Conservation (phyloP, 306 rosid species). For the Canavalia ensiformis region DNA sequence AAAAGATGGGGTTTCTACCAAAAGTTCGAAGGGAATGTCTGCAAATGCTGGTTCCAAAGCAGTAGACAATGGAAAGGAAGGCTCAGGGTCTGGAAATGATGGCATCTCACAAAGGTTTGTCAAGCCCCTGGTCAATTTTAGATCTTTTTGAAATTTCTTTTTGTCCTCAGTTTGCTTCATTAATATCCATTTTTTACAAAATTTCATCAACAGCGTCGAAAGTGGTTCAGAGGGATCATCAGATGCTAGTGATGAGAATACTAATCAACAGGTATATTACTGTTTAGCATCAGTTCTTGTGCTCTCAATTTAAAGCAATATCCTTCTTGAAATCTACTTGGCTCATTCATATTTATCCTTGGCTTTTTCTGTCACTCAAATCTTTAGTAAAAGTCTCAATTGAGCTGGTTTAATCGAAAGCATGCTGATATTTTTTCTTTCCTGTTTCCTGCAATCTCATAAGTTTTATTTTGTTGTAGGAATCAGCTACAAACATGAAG, state of each 20-base stretch:
- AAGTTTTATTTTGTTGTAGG: conserved; percentile 56
- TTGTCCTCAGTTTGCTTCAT: conserved; percentile 32
- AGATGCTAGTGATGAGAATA: conserved; percentile 79
- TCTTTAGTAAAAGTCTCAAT: not conserved
- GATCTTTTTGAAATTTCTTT: conserved; percentile 30
- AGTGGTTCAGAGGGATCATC: conserved; percentile 87
- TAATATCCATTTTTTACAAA: not conserved
- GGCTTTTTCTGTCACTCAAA: conserved; percentile 2
- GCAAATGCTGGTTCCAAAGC: conserved; percentile 66
- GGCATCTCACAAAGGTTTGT: conserved; percentile 80
- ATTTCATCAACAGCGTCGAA: conserved; percentile 60
- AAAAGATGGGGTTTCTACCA: conserved; percentile 66
- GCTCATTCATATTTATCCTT: not conserved
- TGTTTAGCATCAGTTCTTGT: conserved; percentile 16
- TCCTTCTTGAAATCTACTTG: conserved; percentile 19
- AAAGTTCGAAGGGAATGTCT: conserved; percentile 62
- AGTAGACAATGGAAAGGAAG: conserved; percentile 74
- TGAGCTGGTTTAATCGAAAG: conserved; percentile 11
- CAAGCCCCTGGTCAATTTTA: conserved; percentile 41
- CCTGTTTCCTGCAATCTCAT: conserved; percentile 11
- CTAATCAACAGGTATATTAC: conserved; percentile 68
- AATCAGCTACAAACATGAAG: conserved; percentile 63
- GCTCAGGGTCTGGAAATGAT: conserved; percentile 88
- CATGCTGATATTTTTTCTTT: not conserved
- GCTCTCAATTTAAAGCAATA: conserved; percentile 30